phyloP scores from a whole-genome alignment of 352 stramenopile species.

The Phytophthora sp. region DNA sequence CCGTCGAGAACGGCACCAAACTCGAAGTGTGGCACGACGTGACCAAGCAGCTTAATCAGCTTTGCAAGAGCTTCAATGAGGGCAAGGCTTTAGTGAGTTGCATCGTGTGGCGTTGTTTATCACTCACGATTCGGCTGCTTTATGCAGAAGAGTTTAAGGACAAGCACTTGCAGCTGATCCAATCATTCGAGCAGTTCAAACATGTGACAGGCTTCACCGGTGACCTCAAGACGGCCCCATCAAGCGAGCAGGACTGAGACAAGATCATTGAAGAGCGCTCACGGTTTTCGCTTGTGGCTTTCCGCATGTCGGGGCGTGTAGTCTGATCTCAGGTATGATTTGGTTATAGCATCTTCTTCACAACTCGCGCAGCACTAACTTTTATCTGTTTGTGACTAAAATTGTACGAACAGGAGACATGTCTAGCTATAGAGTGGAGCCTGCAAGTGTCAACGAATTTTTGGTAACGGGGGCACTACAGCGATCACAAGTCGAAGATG shows the following conservation, averaged over 20 bases:
- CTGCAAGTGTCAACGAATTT: slow-evolving; percentile 27
- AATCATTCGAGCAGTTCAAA: slow-evolving; percentile 36
- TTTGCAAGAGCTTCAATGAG: slow-evolving; percentile 25
- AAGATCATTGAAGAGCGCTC: slow-evolving; percentile 27
- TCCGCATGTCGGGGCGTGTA: slow-evolving; percentile 28
- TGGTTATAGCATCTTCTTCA: too few species aligned
- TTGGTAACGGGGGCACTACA: slow-evolving; percentile 18
- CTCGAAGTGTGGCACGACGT: slow-evolving; percentile 25
- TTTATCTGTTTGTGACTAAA: neutral
- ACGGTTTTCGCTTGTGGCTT: slow-evolving; percentile 20
- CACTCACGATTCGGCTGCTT: neutral
- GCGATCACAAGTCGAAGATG: neutral
- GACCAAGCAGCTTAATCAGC: slow-evolving; percentile 33
- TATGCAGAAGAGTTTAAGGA: slow-evolving; percentile 41
- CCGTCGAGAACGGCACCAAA: slow-evolving; percentile 26
- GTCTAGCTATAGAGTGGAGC: neutral
- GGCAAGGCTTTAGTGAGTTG: neutral
- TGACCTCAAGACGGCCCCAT: slow-evolving; percentile 3
- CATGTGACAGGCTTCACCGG: slow-evolving; percentile 23
- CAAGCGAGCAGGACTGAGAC: slow-evolving; percentile 27
- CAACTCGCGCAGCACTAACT: neutral
- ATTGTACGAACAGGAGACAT: slow-evolving; percentile 38
- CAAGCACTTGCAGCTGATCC: slow-evolving; percentile 37
- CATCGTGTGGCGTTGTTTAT: neutral
- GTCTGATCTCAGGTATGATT: slow-evolving; percentile 33